Conservation (phyloP, 2,329 filamentous ascomycete genomes). For the Colletotrichum sp. region DNA sequence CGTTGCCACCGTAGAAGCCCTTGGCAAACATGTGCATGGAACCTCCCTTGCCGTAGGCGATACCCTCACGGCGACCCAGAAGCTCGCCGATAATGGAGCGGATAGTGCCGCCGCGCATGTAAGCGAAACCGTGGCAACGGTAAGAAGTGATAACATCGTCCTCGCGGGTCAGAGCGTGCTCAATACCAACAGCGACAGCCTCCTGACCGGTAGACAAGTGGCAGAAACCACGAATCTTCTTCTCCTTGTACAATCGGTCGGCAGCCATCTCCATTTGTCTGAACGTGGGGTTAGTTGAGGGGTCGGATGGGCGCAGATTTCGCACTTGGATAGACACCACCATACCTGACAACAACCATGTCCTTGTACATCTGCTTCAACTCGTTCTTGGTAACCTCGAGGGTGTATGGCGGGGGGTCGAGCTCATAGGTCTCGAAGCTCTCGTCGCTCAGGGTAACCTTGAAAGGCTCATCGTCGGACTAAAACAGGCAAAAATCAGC, state of each 20-base stretch:
- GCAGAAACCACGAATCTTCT: conserved; percentile 99
- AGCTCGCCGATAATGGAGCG: conserved; percentile 96
- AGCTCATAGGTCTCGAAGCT: conserved; percentile 99
- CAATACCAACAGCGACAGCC: conserved; percentile 95
- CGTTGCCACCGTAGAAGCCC: conserved; percentile 98
- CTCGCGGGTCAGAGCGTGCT: conserved; percentile 88
- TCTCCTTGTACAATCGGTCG: conserved; percentile 99
- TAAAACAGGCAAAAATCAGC: conserved; percentile 39
- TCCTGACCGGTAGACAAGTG: conserved; percentile 98
- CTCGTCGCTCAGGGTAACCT: conserved; percentile 93
- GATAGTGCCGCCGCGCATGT: conserved; percentile 92
- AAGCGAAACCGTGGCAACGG: conserved; percentile 96
- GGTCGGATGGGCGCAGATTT: background rate
- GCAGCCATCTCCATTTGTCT: conserved; percentile 99
- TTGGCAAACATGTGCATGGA: conserved; percentile 99
- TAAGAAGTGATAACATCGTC: conserved; percentile 98
- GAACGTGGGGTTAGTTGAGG: conserved; percentile 21
- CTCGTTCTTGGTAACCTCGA: conserved; percentile 96
- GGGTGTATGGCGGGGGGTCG: conserved; percentile 91
- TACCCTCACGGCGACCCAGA: conserved; percentile 92
- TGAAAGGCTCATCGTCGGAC: conserved; percentile 94
- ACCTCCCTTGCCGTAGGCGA: conserved; percentile 97
- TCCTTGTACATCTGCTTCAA: conserved; percentile 99
- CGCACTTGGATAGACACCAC: background rate
- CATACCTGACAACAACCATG: conserved; percentile 93